Base-by-base conservation (phyloP, 2,329 filamentous ascomycete genomes). In the Fonsecaea monophora region DNA sequence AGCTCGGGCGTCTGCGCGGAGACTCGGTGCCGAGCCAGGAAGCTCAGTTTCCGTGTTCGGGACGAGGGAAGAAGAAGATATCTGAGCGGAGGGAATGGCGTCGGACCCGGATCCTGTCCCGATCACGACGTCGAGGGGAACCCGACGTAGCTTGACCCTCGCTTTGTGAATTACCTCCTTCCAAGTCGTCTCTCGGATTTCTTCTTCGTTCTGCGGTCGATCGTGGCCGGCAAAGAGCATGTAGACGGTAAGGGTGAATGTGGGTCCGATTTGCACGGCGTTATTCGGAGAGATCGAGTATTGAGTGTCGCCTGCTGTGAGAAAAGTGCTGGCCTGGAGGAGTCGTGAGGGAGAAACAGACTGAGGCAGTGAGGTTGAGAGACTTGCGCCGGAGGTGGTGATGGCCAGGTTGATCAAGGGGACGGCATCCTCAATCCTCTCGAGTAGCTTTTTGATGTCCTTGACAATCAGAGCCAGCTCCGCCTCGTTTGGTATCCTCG, bases 141-240 rank as follows among this genome's bases (percentile, higher is more conserved):
- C 86, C 56, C 94, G 86, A 73, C 90, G 85, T 10, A 99, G 82
- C 65, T 93, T 92, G 12, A 97, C 88, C 45, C 89, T 87, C 18
- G 93, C 92, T 77, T 98, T 99, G 81, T 98, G 94, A 68, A 97
- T 89, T 48, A 96, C 93, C 77, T 99, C 94, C 76, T 98, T 95
- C 95, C 95, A 98, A 0, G 94, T 90, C 0, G 92, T 82, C 80
- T 89, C 78, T 80, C 90, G 76, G 71, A 89, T 73, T 73, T 86
- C 79, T 76, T 87, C 78, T 78, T 87, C 79, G 72, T 85, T 82
- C 18, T 85, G 82, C 2, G 83, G 80, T 45, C 86, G 80, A 53
- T 89, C 82, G 77, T 98, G 93, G 1, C 92, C 91, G 1, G 89
- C 84, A 74, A 98, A 99, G 0, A 98, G 85, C 93, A 98, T 97